Base-by-base conservation (phyloP, 805 yeast species). In the Saccharomycopsis sp. region DNA sequence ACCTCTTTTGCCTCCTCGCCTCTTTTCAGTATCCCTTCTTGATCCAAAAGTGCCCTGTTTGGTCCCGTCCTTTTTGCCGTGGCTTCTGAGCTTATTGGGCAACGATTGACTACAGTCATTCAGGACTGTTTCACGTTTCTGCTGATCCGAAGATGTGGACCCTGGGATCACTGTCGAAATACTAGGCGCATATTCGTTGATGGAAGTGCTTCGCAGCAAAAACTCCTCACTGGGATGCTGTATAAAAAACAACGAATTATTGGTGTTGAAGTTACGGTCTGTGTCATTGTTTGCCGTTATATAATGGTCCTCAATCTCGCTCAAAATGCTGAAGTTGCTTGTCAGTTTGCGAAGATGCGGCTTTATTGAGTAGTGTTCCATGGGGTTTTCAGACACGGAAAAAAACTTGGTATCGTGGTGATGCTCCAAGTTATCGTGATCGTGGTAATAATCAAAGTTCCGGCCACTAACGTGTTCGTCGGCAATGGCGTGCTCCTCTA, bases 181-280 rank as follows among this genome's bases (percentile, higher is more conserved):
- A 18, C 51, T 48, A n/a, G 24, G 53, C 15, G 18, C 23, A 44
- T 44, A 44, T 16, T 51, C 53, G 34, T 37, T 34, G n/a, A 59
- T 51, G 15, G 59, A 56, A 9, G 59, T 59, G 46, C 59, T 59
- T 40, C 54, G 24, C n/a, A 52, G 46, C 24, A 57, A 29, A 47
- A 51, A 46, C 20, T 29, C 48, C 16, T 44, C 48, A 44, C 48
- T 44, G 4, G 48, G 48, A 44, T 44, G 48, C 48, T 44, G 18
- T 16, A 44, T 8, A 44, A 16, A 16, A 12, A 44, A 44, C 37
- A 29, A 29, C 37, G 37, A 29, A 12, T 29, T 29, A 29, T 29
- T 29, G 37, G 5, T 29, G 37, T 29, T 29, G 37, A 29, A 29
- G 12, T 50, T 50, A 9, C 37, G 52, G 52, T 34, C 34, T 3